Evolutionary conservation across 371 early-diverging fungal genomes (phyloP).

Genomic region (Mortierella sp.): DNA sequence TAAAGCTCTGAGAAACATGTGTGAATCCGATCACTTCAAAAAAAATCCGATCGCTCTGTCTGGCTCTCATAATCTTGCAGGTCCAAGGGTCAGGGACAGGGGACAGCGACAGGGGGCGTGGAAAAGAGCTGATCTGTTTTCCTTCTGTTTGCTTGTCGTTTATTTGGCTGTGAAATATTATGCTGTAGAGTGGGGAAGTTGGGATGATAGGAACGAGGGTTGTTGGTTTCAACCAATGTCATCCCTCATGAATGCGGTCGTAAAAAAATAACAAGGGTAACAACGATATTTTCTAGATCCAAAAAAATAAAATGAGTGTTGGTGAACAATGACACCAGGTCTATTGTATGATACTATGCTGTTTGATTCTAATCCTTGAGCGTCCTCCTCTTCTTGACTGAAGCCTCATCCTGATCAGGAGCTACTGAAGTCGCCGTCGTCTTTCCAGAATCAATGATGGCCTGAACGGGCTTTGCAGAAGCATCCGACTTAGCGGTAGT

Average conservation of each 20-base stretch:
- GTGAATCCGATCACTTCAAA: neutral
- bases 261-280: too few species aligned
- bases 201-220: neutral
- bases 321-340: neutral
- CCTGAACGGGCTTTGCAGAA: neutral
- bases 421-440: conserved; percentile 33
- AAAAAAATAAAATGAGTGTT: neutral
- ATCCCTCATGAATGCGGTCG: too few species aligned
- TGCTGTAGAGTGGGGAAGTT: neutral
- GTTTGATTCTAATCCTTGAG: conserved; percentile 33
- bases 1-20: neutral
- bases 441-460: conserved; percentile 14
- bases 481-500: neutral
- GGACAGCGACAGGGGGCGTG: neutral
- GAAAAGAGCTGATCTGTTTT: neutral
- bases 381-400: conserved; percentile 54
- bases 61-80: conserved; percentile 9
- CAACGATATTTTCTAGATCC: conserved; percentile 1
- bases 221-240: too few species aligned
- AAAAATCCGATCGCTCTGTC: neutral
- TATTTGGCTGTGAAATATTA: neutral
- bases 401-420: conserved; percentile 19
- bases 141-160: neutral
- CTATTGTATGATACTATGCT: neutral
- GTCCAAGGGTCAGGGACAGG: neutral